A percentile compares a stretch with the other conserved stretches of the same genome.
phyloP scores from a whole-genome alignment of 176 grass and related monocot genomes.

The Paspalum notatum region DNA sequence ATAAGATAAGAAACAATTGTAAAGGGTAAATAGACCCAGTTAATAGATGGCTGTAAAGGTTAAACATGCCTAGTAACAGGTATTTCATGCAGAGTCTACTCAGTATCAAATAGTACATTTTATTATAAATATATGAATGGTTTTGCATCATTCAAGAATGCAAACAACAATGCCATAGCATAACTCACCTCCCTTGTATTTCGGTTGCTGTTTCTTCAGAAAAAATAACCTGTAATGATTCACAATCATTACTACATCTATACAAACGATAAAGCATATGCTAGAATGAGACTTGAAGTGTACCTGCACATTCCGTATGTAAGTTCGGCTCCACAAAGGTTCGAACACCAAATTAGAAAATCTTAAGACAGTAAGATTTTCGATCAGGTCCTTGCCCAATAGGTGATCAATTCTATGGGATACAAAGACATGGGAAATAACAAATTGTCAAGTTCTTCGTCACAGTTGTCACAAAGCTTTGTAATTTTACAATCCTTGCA shows the following conservation, averaged over 20 bases:
- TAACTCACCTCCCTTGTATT: conserved; percentile 77
- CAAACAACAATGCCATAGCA: background rate
- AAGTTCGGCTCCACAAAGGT: conserved; percentile 87
- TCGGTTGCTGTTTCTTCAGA: conserved; percentile 90
- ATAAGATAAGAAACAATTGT: conserved; percentile 19
- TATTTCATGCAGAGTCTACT: background rate
- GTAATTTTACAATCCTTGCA: conserved; percentile 3
- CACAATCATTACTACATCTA: conserved; percentile 24
- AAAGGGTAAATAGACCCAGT: conserved; percentile 31
- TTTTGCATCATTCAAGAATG: background rate
- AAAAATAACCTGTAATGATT: conserved; percentile 74
- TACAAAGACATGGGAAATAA: conserved; percentile 12
- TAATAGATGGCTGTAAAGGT: conserved; percentile 25
- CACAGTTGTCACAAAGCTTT: conserved; percentile 12
- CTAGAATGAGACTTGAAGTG: conserved; percentile 17
- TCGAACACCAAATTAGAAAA: conserved; percentile 99
- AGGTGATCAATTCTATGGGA: conserved; percentile 83
- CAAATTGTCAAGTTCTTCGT: background rate
- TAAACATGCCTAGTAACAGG: conserved; percentile 19
- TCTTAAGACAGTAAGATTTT: conserved; percentile 93
- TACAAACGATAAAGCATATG: conserved; percentile 29
- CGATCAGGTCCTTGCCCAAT: conserved; percentile 94
- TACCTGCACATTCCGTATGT: conserved; percentile 95
- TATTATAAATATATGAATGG: background rate
- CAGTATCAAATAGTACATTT: conserved; percentile 1